These are phyloP conservation scores for Exophiala calicioides DNA, from an alignment of 2,329 filamentous ascomycete species.

Conservation along the genomic window DNA sequence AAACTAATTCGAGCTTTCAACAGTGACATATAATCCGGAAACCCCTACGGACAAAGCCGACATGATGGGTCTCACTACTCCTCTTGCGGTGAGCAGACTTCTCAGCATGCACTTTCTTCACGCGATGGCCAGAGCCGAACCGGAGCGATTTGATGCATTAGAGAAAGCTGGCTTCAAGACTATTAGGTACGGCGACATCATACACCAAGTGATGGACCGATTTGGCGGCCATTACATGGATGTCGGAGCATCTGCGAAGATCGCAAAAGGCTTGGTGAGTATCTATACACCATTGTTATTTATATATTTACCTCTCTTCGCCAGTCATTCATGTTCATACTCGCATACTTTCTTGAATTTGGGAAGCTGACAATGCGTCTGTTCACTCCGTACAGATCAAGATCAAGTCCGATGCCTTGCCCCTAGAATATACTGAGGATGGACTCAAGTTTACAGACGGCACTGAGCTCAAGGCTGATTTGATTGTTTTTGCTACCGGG, in stretches of 20 bases:
- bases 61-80: conserved; percentile 31
- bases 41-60: conserved; percentile 29
- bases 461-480: conserved; percentile 44
- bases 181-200: conserved; percentile 42
- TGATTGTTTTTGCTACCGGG: conserved; percentile 51
- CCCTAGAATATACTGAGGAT: conserved; percentile 39
- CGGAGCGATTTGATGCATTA: conserved; percentile 43
- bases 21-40: conserved; percentile 26
- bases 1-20: conserved; percentile 25
- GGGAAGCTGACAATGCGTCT: too few relatives aligned
- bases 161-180: conserved; percentile 45
- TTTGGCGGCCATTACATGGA: conserved; percentile 53
- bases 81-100: conserved; percentile 33
- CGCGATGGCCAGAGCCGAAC: conserved; percentile 35
- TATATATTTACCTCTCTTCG: too few relatives aligned
- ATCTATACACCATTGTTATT: too few relatives aligned
- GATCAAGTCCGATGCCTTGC: conserved; percentile 42
- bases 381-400: conserved; percentile 39
- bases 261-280: conserved; percentile 40
- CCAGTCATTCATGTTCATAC: too few relatives aligned
- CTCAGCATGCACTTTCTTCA: conserved; percentile 36
- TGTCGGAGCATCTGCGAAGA: conserved; percentile 45
- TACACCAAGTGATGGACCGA: conserved; percentile 44
- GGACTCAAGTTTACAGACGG: conserved; percentile 48
- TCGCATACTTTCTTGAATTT: too few relatives aligned